Percentiles rank a stretch among this genome's conserved stretches.
Evolutionary conservation across 441 rosid species (phyloP).

Genomic region (Lepidium campestre): DNA sequence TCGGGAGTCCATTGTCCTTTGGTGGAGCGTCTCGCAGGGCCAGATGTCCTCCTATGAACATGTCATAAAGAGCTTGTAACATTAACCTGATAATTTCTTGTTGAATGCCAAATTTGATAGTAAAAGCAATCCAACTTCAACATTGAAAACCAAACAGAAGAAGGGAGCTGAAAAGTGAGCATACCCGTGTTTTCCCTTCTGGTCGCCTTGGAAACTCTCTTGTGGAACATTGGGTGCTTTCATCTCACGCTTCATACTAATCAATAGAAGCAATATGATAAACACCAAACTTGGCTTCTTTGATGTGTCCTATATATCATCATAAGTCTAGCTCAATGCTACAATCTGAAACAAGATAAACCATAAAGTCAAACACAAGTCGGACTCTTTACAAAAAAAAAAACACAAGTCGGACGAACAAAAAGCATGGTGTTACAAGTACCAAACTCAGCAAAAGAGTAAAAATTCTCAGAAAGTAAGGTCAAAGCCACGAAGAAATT

Average conservation of each 20-base stretch:
- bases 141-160: neutral
- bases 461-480: neutral
- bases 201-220: slow-evolving; percentile 7
- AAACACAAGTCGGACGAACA: neutral
- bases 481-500: neutral
- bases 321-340: neutral
- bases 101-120: slow-evolving; percentile 15
- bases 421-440: neutral
- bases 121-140: neutral
- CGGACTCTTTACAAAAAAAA: neutral
- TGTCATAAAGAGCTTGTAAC: slow-evolving; percentile 9
- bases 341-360: slow-evolving; percentile 11
- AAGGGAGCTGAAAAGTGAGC: slow-evolving; percentile 2
- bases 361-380: neutral
- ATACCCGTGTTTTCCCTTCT: slow-evolving; percentile 26
- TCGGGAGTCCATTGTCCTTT: slow-evolving; percentile 34
- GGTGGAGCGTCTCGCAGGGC: slow-evolving; percentile 34
- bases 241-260: slow-evolving; percentile 26
- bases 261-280: slow-evolving; percentile 1
- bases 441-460: neutral
- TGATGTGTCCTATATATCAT: neutral
- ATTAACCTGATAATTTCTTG: slow-evolving; percentile 7
- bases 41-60: slow-evolving; percentile 30
- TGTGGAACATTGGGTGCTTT: slow-evolving; percentile 18
- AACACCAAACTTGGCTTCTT: neutral